A percentile compares a stretch with the other conserved stretches of the same genome.
Conservation (phyloP, 2,329 filamentous ascomycete genomes). For the Aspergillus ustus region DNA sequence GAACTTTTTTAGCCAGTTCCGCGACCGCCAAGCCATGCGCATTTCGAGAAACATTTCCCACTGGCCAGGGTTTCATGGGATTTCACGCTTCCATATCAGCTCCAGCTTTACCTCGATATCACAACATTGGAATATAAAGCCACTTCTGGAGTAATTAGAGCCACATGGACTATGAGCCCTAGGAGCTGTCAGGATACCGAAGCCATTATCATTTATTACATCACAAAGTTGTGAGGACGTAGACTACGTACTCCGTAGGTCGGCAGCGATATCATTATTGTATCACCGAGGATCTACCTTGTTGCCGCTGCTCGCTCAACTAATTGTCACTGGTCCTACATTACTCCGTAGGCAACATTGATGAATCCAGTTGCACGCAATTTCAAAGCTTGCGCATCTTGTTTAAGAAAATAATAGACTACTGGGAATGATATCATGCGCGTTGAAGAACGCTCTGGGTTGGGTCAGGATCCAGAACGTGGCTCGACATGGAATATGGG, state of each 20-base stretch:
- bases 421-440: conserved; percentile 5
- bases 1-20: conserved; percentile 9
- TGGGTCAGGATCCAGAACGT: not conserved
- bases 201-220: not conserved
- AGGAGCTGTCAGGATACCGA: not conserved
- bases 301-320: not conserved
- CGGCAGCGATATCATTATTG: conserved; percentile 4
- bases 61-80: not conserved
- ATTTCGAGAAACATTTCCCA: not conserved
- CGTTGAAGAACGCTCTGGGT: not conserved
- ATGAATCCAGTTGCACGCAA: not conserved
- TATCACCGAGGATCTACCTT: not conserved
- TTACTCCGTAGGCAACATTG: not conserved
- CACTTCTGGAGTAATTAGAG: not conserved
- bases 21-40: conserved; percentile 3
- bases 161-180: not conserved
- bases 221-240: not conserved
- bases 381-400: not conserved
- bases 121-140: not conserved
- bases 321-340: not conserved
- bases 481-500: conserved; percentile 10
- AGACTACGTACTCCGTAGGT: not conserved
- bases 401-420: conserved; percentile 4
- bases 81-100: not conserved
- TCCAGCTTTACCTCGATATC: not conserved